Base-by-base conservation (phyloP, 2,329 filamentous ascomycete genomes). In the Gyromitra esculenta region DNA sequence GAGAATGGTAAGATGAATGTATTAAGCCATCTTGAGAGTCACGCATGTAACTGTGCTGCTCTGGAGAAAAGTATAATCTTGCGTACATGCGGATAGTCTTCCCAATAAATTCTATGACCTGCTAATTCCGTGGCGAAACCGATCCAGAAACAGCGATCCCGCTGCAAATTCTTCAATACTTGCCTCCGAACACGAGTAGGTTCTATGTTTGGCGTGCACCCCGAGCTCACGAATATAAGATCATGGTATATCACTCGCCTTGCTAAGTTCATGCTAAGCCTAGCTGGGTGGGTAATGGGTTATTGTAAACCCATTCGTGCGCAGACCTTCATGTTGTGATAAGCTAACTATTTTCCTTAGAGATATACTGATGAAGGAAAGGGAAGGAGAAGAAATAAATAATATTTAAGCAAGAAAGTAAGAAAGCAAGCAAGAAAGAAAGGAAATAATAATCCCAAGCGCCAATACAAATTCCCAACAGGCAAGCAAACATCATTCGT, bases 381-480 rank as follows among this genome's bases (percentile, higher is more conserved):
- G 41, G 18, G 11, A n/a, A 45, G 7, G 15, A 41, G 5, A 43
- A 21, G 15, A 59, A 21, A 59, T 18, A 8, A 59, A 48, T 45
- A 68, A 37, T 37, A 37, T 37, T 8, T 43, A 69, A 69, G 50
- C 2, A 57, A 39, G 6, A 67, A 43, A 57, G 25, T 13, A 59
- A 69, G 54, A 18, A 59, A 45, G 1, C 52, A 37, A 57, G 37
- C n/a, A 67, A 39, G 15, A 13, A 31, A 25, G 18, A 31, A 9
- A 57, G 6, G 45, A 56, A 66, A 59, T 9, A 45, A 15, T 37
- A 60, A 54, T 50, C 54, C 65, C 41, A 25, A 50, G 54, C 66
- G 54, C 66, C 66, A 60, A 60, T 68, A 68, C 48, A 18, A 48
- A 57, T 59, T 56, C 39, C 54, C 41, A 39, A 37, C n/a, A 60